Conservation (phyloP, 2,329 filamentous ascomycete species). For the Aureobasidium melanogenum region DNA sequence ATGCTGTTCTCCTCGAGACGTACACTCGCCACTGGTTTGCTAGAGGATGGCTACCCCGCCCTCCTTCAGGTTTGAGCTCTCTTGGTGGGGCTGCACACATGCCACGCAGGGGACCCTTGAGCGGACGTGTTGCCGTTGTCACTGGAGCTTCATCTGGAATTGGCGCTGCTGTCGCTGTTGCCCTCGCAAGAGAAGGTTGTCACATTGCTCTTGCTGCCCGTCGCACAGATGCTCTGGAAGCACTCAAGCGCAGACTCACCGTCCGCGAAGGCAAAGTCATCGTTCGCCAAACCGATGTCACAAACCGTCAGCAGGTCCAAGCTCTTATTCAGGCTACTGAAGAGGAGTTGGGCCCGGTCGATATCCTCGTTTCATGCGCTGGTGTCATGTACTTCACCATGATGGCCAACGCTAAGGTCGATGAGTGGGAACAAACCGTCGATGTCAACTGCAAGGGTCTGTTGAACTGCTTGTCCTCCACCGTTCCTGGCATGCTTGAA, state of each 20-base stretch:
- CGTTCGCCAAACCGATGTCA: conserved; percentile 64
- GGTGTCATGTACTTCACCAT: conserved; percentile 86
- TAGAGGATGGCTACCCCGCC: conserved; percentile 62
- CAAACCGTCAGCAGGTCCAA: conserved; percentile 56
- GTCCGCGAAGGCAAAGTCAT: conserved; percentile 56
- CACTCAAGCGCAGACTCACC: conserved; percentile 53
- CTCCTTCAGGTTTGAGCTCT: conserved; percentile 46
- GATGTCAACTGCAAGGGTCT: conserved; percentile 83
- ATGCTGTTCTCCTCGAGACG: conserved; percentile 61
- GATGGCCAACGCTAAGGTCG: conserved; percentile 66
- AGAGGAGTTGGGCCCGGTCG: conserved; percentile 59
- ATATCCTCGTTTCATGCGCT: conserved; percentile 71
- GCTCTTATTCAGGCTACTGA: conserved; percentile 52
- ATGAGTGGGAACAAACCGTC: conserved; percentile 74
- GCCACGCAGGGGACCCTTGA: conserved; percentile 49
- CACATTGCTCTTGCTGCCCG: conserved; percentile 65
- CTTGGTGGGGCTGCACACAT: conserved; percentile 36
- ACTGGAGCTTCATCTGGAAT: conserved; percentile 74
- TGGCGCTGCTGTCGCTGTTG: conserved; percentile 62
- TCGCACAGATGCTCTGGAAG: conserved; percentile 58
- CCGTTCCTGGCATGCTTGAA: conserved; percentile 61
- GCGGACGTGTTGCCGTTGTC: conserved; percentile 64
- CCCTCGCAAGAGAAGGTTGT: conserved; percentile 61
- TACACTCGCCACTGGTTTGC: conserved; percentile 76
- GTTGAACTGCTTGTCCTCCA: conserved; percentile 60